Evolutionary conservation across 78 protist genomes (phyloP), one percentile per base, ranked within the genome.

Genomic region (Dictyostelium brefeldianum): DNA sequence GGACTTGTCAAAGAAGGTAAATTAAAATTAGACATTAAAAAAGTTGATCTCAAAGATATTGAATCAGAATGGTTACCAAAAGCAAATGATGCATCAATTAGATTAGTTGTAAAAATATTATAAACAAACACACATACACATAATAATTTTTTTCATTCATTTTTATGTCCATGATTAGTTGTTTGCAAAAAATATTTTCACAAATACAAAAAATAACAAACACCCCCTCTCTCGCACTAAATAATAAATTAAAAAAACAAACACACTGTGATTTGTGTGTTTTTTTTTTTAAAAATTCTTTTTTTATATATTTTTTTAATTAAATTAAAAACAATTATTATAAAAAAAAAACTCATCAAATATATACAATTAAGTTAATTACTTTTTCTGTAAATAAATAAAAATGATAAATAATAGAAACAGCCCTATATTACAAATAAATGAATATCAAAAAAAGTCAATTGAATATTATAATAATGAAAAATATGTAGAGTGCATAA

Each of bases 21-120:
- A 53, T 41, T 83, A 31, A 54, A 18, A 25, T 27, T 83, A n/a
- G 65, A 69, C 2, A 22, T 71, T 3, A 54, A 57, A 22, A 71
- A n/a, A 2, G 29, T 73, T 12, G 82, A 69, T 2, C n/a, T 83
- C 2, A 73, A 83, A 73, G 90, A 83, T 56, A 73, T 83, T 53
- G 90, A 83, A 43, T 9, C 56, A 3, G 59, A 69, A 18, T 83
- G 90, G 90, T 22, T 12, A 15, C n/a, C n/a, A n/a, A n/a, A n/a
- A n/a, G 15, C 3, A 2, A 25, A 69, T 18, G 41, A 36, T 9
- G 20, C 25, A 12, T 62, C 57, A 46, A 46, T 47, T 20, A 83
- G 90, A 83, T 43, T 46, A 25, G 90, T 83, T 53, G 70, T 83
- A 6, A 69, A 83, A 83, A 83, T 83, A 62, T 22, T 22, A 62